These are phyloP conservation scores for Liquidambar formosana DNA, from an alignment of 164 flowering plant species.

Conservation along the genomic window DNA sequence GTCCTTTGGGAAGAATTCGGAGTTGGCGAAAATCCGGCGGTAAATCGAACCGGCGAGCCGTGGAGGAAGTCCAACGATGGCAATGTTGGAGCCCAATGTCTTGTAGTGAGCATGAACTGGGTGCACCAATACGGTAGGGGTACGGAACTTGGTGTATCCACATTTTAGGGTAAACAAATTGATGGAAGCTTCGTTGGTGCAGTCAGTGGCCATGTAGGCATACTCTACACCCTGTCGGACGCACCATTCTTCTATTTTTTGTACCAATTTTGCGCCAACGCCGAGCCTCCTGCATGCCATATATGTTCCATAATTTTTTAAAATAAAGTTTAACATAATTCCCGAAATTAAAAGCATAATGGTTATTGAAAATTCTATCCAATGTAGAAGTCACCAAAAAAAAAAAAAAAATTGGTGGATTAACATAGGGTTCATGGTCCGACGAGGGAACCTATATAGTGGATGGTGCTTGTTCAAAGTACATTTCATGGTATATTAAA, in stretches of 20 bases:
- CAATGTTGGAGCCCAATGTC: conserved; percentile 27
- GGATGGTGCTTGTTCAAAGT: no score
- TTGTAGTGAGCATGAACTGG: conserved; percentile 72
- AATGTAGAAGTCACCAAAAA: no score
- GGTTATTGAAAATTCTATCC: no score
- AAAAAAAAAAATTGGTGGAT: no score
- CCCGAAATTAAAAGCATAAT: no score
- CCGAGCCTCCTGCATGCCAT: conserved; percentile 54
- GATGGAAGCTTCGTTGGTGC: conserved; percentile 58
- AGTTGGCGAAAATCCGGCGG: conserved; percentile 39
- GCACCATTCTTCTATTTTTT: conserved; percentile 64
- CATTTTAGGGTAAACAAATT: conserved; percentile 65
- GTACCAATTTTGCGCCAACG: conserved; percentile 59
- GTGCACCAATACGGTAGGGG: conserved; percentile 62
- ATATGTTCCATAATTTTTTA: neutral
- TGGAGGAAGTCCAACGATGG: conserved; percentile 33
- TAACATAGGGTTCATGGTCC: no score
- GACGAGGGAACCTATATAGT: no score
- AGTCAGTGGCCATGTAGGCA: conserved; percentile 75
- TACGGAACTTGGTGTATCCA: conserved; percentile 51
- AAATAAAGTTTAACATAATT: no score
- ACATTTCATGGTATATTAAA: no score
- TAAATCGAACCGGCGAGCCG: conserved; percentile 43
- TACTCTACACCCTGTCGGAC: conserved; percentile 55
- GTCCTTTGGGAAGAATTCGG: conserved; percentile 73